Base-by-base conservation (phyloP, 2,329 filamentous ascomycete species). In the Nemania abortiva region DNA sequence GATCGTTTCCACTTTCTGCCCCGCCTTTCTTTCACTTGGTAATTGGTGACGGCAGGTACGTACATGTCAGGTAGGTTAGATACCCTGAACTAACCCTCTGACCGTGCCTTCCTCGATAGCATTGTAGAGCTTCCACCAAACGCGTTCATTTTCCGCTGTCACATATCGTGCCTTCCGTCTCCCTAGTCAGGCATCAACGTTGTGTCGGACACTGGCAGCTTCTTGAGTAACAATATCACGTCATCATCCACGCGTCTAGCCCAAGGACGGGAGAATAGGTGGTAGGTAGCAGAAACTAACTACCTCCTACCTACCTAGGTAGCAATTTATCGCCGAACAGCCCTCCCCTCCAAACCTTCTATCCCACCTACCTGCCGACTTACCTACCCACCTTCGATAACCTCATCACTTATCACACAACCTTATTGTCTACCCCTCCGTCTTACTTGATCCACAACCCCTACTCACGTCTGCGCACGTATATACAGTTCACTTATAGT, bases 171-270 rank as follows among this genome's bases (percentile, higher is more conserved):
- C 52, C n/a, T 57, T 24, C 20, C 5, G 9, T 50, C 47, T 15
- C 1, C 29, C 15, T 39, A 39, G 29, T 55, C 20, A 49, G 27
- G 31, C 20, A 27, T 61, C 49, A 29, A 45, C 50, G 2, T 24
- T 22, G 4, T 18, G 57, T 69, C 24, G 31, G 45, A 62, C 53
- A 15, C 42, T 47, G 66, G 45, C n/a, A 22, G 50, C 37, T 11
- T 22, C 27, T 62, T 69, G 68, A 67, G 70, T 73, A 74, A 68
- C 71, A 71, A 62, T 31, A 56, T 66, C 68, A 56, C 68, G 63
- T 65, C 69, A 70, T 65, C 57, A 27, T 27, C 57, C 27, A 54
- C 68, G 55, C 31, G 64, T 61, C 64, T 50, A 27, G 55, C n/a
- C n/a, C 24, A 20, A 66, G 22, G 49, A 49, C 20, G 29, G n/a